These are phyloP conservation scores for Pythium apleroticum DNA, from an alignment of 352 stramenopile genomes.

Conservation along the genomic window DNA sequence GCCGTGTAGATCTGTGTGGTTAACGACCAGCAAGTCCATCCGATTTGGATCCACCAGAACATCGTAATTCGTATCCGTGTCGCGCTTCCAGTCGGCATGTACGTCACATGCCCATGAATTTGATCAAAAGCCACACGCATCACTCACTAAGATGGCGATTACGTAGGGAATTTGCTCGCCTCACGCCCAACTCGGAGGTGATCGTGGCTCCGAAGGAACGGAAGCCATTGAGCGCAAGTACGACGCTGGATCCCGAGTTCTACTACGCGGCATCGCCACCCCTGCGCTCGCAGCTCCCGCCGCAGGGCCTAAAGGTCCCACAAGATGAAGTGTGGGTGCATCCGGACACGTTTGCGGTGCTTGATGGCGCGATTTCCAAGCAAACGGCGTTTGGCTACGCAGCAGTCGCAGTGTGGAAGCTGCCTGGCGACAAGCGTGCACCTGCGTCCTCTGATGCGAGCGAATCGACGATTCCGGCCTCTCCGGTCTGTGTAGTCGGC, in stretches of 20 bases:
- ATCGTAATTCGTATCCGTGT: conserved; percentile 68
- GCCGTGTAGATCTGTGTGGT: conserved; percentile 77
- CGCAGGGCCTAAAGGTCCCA: neutral
- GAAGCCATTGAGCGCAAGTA: conserved; percentile 27
- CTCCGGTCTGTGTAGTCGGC: conserved; percentile 7
- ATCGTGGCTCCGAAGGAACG: conserved; percentile 79
- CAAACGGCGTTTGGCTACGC: neutral
- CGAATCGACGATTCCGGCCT: conserved; percentile 2
- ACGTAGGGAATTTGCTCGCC: conserved; percentile 59
- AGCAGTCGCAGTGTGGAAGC: conserved; percentile 23
- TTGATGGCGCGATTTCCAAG: conserved; percentile 54
- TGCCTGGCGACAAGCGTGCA: conserved; percentile 7
- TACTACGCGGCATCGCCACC: conserved; percentile 59
- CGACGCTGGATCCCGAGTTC: conserved; percentile 44
- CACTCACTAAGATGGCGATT: neutral
- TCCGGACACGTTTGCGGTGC: conserved; percentile 49
- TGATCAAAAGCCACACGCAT: neutral
- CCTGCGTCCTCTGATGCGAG: neutral
- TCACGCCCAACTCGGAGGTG: conserved; percentile 71
- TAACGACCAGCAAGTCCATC: conserved; percentile 83
- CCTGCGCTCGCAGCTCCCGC: conserved; percentile 46
- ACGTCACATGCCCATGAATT: conserved; percentile 17
- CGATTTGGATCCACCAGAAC: conserved; percentile 82
- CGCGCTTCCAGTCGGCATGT: conserved; percentile 67
- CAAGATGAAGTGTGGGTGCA: conserved; percentile 71